A percentile compares a stretch with the other conserved stretches of the same genome.
Conservation (phyloP, 2,329 filamentous ascomycete genomes). For the Eutypa lata region DNA sequence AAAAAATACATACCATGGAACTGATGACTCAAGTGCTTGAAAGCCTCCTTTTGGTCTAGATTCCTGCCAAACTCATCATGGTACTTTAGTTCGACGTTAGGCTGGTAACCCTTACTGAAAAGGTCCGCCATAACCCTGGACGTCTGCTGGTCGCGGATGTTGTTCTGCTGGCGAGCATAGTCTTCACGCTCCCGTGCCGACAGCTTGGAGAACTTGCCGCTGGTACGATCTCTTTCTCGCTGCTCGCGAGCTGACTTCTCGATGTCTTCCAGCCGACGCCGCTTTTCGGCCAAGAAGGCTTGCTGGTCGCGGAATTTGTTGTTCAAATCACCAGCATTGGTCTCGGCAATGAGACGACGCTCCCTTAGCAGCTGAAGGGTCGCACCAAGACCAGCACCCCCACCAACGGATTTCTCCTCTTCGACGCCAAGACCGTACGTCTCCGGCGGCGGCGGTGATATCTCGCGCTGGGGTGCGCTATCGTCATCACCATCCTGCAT, state of each 20-base stretch:
- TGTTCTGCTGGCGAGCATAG: conserved; percentile 83
- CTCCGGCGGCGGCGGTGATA: conserved; percentile 35
- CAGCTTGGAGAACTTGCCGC: conserved; percentile 82
- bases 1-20: conserved; percentile 67
- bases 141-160: conserved; percentile 79
- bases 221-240: conserved; percentile 83
- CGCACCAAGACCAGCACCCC: conserved; percentile 77
- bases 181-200: conserved; percentile 89
- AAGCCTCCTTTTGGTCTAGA: conserved; percentile 93
- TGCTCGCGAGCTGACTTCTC: conserved; percentile 77
- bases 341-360: conserved; percentile 72
- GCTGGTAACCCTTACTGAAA: conserved; percentile 84
- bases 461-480: conserved; percentile 43
- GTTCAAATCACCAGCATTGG: conserved; percentile 61
- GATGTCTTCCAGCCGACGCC: conserved; percentile 68
- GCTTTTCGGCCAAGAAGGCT: conserved; percentile 76
- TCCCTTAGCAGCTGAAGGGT: conserved; percentile 80
- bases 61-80: conserved; percentile 81
- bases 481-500: conserved; percentile 50
- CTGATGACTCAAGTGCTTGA: conserved; percentile 94
- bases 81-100: conserved; percentile 86
- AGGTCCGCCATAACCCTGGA: conserved; percentile 79
- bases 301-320: conserved; percentile 67
- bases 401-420: conserved; percentile 75
- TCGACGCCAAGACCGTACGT: conserved; percentile 72